Evolutionary conservation across 225 moss, liverwort and hornwort species (phyloP), one percentile per base, ranked within the genome.

Genomic region (Pseudisothecium myosuroides): DNA sequence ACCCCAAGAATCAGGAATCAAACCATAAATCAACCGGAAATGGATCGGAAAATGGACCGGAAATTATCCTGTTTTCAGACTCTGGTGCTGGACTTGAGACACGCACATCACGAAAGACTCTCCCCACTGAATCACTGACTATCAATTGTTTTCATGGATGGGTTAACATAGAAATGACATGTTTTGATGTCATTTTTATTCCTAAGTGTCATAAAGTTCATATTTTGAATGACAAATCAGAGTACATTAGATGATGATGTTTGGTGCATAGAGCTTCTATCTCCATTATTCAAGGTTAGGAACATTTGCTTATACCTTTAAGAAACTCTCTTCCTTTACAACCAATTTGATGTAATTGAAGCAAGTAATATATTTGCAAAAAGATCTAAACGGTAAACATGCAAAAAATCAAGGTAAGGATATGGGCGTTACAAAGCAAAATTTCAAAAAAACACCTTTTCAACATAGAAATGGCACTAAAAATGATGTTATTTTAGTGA

Each of bases 201-300:
- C 24, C 3, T 0, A 24, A 14, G 14, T 73, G 17, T 45, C 17
- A 28, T 17, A 6, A 10, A 73, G 3, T 28, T 73, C 28, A 43
- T 73, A 28, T 45, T 73, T 28, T 10, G 3, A 17, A 37, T 11
- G 37, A 67, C 0, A 3, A 67, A 67, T n/a, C 6, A 22, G 0
- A n/a, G 3, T 37, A 21, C 12, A 12, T n/a, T 12, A 67, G 12
- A 66, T 66, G 36, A 72, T 45, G 28, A 39, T 39, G 24, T 23
- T 69, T 69, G 14, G 14, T 69, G 0, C 0, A 24, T 3, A 41
- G 1, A 39, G 1, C 12, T n/a, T 67, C n/a, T n/a, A n/a, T n/a
- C n/a, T n/a, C n/a, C n/a, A n/a, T n/a, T n/a, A n/a, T n/a, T n/a
- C n/a, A n/a, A n/a, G n/a, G n/a, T 72, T 17, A 72, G 43, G 0